Base-by-base conservation (phyloP, 192 early-diverging fungal species). In the Lobosporangium transversale region DNA sequence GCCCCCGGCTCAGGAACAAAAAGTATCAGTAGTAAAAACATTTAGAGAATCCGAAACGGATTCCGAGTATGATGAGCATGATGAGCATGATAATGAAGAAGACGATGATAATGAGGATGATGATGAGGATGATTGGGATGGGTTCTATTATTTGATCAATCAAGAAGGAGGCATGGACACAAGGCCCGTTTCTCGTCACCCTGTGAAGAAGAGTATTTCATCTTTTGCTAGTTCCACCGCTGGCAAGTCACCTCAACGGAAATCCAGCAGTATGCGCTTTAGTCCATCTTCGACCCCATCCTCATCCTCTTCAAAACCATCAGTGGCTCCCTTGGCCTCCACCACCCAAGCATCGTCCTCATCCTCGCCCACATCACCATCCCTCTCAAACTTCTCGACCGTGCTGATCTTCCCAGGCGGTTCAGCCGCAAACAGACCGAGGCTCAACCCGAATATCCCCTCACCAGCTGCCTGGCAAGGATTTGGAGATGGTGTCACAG, bases 121-220 rank as follows among this genome's bases (percentile, higher is more conserved):
- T 1, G 58, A 61, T 24, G 58, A 55, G 10, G 53, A 58, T 21
- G 71, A 75, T 36, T 75, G 71, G 71, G 71, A 75, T 26, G 71
- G 71, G 20, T 75, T 75, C 21, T 75, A 75, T n/a, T 75, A 55
- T 37, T 33, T 75, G 15, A 66, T 75, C 33, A 75, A 75, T 42
- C 62, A 66, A 21, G 71, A 75, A 53, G 61, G 53, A 2, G 42
- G 11, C 8, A 59, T 55, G 1, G 53, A 14, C 2, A 37, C 18
- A 29, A 20, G 20, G 2, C n/a, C 42, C 0, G 52, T 14, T 23
- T 6, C 6, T 17, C 29, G 44, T 35, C 33, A 2, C 0, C 18
- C 44, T 8, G 37, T 26, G 35, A 53, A 52, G 40, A 50, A 58
- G 65, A 5, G 21, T 0, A 24, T 49, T 43, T 6, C 58, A 7